phyloP scores from a whole-genome alignment of 768 basidiomycete genomes.

The Tylopilus felleus region DNA sequence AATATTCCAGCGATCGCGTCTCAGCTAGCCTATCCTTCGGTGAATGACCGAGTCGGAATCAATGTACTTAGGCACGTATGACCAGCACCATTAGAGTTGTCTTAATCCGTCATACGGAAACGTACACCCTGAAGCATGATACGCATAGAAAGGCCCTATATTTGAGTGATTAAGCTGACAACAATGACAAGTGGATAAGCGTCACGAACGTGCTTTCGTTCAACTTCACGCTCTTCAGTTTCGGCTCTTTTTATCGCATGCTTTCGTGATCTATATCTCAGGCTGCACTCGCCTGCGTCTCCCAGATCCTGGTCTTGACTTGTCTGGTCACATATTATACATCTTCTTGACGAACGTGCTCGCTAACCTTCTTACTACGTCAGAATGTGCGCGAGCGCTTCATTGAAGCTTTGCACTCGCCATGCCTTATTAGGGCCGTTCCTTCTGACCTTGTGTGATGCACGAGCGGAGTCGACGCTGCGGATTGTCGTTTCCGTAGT shows the following conservation, averaged over 20 bases:
- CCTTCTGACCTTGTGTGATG: background rate
- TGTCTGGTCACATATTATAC: background rate
- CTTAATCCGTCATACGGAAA: background rate
- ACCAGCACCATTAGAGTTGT: background rate
- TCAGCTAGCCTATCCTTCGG: background rate
- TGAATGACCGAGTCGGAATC: background rate
- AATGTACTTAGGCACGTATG: background rate
- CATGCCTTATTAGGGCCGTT: background rate
- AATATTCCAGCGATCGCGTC: background rate
- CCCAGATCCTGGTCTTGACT: background rate
- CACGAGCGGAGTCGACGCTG: background rate
- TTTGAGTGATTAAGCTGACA: background rate
- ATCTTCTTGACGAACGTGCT: background rate
- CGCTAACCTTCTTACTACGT: background rate
- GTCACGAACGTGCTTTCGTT: background rate
- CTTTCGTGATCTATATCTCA: background rate
- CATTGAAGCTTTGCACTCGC: background rate
- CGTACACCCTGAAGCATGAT: background rate
- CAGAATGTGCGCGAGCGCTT: background rate
- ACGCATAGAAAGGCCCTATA: no score
- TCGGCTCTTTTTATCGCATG: background rate
- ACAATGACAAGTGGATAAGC: background rate
- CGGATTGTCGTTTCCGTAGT: background rate
- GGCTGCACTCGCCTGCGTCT: background rate
- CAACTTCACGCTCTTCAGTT: background rate